A percentile compares a stretch with the other conserved stretches of the same genome.
phyloP scores from a whole-genome alignment of 805 yeast species.

The Candida easanensis region DNA sequence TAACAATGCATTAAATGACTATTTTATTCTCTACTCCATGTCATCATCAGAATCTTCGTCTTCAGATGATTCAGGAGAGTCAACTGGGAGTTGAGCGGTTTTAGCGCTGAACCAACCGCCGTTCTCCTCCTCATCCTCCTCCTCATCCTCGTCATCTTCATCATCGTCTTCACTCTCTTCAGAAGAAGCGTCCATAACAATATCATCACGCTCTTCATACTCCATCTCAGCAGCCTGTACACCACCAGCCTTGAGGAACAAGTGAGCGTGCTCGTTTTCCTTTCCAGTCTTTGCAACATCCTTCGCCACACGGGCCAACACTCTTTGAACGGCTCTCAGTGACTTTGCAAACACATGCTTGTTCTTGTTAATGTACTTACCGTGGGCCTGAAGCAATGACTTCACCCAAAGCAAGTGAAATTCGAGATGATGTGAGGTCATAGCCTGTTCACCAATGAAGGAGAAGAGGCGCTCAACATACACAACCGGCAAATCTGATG shows the following conservation, averaged over 20 bases:
- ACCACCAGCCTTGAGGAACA: constrained; percentile 41
- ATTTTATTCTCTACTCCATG: constrained; percentile 6
- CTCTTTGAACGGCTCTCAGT: constrained; percentile 70
- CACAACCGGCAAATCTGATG: constrained; percentile 69
- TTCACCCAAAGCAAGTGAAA: constrained; percentile 82
- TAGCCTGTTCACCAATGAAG: constrained; percentile 65
- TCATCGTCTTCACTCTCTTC: constrained; percentile 18
- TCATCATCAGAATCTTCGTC: constrained; percentile 5
- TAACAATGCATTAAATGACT: background rate
- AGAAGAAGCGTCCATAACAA: constrained; percentile 9
- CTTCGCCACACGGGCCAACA: constrained; percentile 69
- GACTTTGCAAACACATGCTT: constrained; percentile 62
- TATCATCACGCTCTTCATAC: constrained; percentile 13
- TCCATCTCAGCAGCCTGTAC: constrained; percentile 14
- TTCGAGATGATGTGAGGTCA: constrained; percentile 80
- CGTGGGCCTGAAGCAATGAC: constrained; percentile 66
- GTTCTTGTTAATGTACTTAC: constrained; percentile 63
- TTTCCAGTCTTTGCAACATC: constrained; percentile 58
- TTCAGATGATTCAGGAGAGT: constrained; percentile 4
- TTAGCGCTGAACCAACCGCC: constrained; percentile 29
- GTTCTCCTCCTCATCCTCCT: constrained; percentile 23
- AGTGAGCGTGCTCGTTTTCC: constrained; percentile 52
- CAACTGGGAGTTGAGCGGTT: constrained; percentile 9
- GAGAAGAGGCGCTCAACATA: constrained; percentile 66
- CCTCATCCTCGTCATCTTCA: constrained; percentile 14